Base-by-base conservation (phyloP, 495 filamentous ascomycete species). In the Penicillium diatomitis region DNA sequence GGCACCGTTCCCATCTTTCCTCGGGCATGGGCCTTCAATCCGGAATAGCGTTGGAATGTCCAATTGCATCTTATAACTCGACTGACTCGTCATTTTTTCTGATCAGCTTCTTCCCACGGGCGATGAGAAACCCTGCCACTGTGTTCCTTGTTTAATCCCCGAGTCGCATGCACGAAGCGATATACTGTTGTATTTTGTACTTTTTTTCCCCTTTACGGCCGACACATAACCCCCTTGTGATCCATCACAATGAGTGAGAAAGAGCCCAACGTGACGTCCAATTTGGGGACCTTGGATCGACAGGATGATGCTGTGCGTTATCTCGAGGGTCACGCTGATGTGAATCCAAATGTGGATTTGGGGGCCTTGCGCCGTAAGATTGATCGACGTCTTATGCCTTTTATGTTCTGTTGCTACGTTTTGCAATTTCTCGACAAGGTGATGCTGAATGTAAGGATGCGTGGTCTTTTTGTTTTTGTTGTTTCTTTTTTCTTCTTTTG, bases 381-480 rank as follows among this genome's bases (percentile, higher is more conserved):
- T 10, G 77, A 80, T 53, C 69, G 62, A 50, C 58, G 60, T 12
- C 68, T 80, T 46, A 53, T 80, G 44, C 77, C 77, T 5, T 65
- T 79, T 11, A 80, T 80, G 77, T 83, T 82, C 49, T 60, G 66
- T 41, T 77, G 72, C 60, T 85, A 84, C 58, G 71, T 73, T 9
- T 67, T 85, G 68, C 81, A 85, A 60, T 84, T 82, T 50, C 59
- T 84, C 33, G 82, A 85, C 60, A 85, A 85, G 63, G 75, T 83
- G 38, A 72, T 81, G 46, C 66, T 83, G 49, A 84, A 84, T 48
- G 75, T 78, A 40, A 51, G 59, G 54, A 37, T 20, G 20, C 20
- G 20, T 20, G 20, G 20, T 20, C 20, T 20, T 30, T 8, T 36
- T 8, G 27, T 20, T 30, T 8, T 36, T 8, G 27, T 32, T 8